These are phyloP conservation scores for Perilla frutescens DNA, from an alignment of 257 asterid species.

Conservation along the genomic window DNA sequence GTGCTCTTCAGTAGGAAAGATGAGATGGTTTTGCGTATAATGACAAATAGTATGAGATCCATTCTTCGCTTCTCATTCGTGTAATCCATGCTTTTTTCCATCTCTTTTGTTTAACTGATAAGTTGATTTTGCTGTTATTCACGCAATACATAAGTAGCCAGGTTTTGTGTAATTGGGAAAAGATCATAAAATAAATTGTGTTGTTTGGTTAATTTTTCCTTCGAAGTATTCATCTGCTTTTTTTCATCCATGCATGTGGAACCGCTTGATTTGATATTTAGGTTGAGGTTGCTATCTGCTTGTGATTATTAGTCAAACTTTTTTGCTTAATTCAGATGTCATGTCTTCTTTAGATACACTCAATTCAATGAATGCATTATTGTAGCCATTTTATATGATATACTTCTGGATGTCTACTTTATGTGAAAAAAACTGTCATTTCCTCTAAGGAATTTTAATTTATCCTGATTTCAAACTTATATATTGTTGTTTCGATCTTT, in stretches of 20 bases:
- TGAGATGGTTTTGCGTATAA: neutral
- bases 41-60: neutral
- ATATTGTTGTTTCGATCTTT: neutral
- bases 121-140: neutral
- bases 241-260: neutral
- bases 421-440: too few relatives aligned
- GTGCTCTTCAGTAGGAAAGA: neutral
- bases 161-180: too few relatives aligned
- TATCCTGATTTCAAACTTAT: neutral
- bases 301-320: neutral
- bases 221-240: neutral
- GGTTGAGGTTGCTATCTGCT: neutral
- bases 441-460: neutral
- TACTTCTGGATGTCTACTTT: too few relatives aligned
- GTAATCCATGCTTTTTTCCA: neutral
- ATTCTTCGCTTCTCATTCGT: neutral
- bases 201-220: neutral
- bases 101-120: neutral
- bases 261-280: neutral
- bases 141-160: neutral
- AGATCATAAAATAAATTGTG: too few relatives aligned
- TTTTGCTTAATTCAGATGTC: neutral
- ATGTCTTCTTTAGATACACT: neutral
- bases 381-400: too few relatives aligned
- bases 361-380: neutral